phyloP scores from a whole-genome alignment of 805 yeast species.

The Starmera pachycereana region DNA sequence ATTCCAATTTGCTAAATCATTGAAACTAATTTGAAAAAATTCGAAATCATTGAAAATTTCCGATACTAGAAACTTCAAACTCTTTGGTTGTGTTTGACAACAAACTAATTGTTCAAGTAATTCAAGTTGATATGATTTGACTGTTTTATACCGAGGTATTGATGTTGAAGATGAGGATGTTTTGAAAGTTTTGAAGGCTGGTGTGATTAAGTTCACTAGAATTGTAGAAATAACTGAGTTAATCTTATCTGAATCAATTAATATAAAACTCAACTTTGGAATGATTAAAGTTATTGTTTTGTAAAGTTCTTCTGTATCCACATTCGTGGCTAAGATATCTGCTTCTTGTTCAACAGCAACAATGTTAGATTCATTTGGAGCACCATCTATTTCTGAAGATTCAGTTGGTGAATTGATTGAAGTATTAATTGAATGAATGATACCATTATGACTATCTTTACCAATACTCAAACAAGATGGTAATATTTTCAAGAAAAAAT shows the following conservation, averaged over 20 bases:
- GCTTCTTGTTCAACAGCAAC: slow-evolving; percentile 6
- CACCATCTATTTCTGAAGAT: not conserved
- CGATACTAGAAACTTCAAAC: slow-evolving; percentile 53
- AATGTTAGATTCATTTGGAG: slow-evolving; percentile 7
- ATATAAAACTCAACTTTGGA: slow-evolving; percentile 29
- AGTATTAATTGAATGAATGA: slow-evolving; percentile 6
- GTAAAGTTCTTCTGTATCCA: slow-evolving; percentile 34
- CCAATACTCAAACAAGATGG: slow-evolving; percentile 19
- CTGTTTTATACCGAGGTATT: slow-evolving; percentile 10
- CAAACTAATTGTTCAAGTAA: slow-evolving; percentile 28
- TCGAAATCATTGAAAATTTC: slow-evolving; percentile 56
- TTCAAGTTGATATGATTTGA: slow-evolving; percentile 31
- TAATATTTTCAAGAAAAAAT: slow-evolving; percentile 28
- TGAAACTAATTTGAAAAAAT: slow-evolving; percentile 34
- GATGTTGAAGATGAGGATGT: slow-evolving; percentile 17
- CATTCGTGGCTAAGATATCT: not conserved
- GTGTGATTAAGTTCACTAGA: slow-evolving; percentile 40
- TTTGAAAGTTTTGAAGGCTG: slow-evolving; percentile 37
- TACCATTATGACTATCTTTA: slow-evolving; percentile 11
- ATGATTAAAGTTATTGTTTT: slow-evolving; percentile 28
- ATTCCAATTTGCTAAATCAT: slow-evolving; percentile 37
- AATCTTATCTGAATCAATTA: slow-evolving; percentile 55
- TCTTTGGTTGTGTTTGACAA: slow-evolving; percentile 27
- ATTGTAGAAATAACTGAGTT: slow-evolving; percentile 39
- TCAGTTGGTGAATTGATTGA: slow-evolving; percentile 2